These are phyloP conservation scores for Pseudogymnoascus sp. DNA, from an alignment of 2,329 filamentous ascomycete genomes.

Conservation along the genomic window DNA sequence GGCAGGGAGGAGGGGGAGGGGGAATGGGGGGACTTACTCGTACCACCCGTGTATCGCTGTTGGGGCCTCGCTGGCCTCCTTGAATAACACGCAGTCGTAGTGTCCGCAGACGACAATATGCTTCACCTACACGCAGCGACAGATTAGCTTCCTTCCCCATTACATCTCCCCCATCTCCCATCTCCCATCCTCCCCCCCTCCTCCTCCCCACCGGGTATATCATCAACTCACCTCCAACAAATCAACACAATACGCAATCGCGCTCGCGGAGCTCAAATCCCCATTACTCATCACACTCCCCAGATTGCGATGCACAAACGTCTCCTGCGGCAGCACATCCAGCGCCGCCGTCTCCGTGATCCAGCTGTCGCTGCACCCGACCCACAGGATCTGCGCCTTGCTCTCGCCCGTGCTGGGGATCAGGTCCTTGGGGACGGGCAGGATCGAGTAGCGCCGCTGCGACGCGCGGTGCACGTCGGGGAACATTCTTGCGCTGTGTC, in stretches of 20 bases:
- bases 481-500: not conserved
- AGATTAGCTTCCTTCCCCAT: not conserved
- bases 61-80: slow-evolving; percentile 33
- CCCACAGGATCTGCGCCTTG: slow-evolving; percentile 52
- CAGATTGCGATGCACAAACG: slow-evolving; percentile 67
- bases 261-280: slow-evolving; percentile 53
- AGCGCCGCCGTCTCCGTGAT: slow-evolving; percentile 59
- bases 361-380: slow-evolving; percentile 61
- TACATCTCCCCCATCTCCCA: not conserved
- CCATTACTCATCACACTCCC: slow-evolving; percentile 56
- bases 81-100: slow-evolving; percentile 46
- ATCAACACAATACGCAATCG: slow-evolving; percentile 58
- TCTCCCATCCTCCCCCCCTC: not conserved
- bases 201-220: too few species aligned
- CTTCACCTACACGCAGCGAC: slow-evolving; percentile 34
- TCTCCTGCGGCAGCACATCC: slow-evolving; percentile 54
- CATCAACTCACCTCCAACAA: slow-evolving; percentile 48
- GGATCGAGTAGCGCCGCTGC: slow-evolving; percentile 8
- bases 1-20: slow-evolving; percentile 34
- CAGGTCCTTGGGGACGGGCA: slow-evolving; percentile 12
- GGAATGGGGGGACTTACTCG: slow-evolving; percentile 32
- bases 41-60: slow-evolving; percentile 48
- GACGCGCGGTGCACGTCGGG: not conserved
- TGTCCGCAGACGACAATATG: slow-evolving; percentile 50
- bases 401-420: slow-evolving; percentile 16